A percentile compares a stretch with the other conserved stretches of the same genome.
phyloP scores from a whole-genome alignment of 345 rosid species.

The Geranium brycei region DNA sequence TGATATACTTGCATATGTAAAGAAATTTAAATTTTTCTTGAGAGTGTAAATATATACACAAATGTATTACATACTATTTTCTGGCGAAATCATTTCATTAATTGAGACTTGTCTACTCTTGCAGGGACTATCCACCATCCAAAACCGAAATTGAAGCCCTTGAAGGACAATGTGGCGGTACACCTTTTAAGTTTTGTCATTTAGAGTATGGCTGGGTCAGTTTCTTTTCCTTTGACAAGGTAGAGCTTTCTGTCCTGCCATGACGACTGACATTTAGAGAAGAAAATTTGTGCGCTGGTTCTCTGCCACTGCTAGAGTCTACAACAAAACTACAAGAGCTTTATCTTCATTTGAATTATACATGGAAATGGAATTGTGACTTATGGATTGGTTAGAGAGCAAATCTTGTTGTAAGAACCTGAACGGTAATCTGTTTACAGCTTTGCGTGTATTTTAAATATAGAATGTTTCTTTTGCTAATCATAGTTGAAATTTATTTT shows the following conservation, averaged over 20 bases:
- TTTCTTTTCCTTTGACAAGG: constrained; percentile 39
- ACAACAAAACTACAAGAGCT: no score
- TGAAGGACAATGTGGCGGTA: constrained; percentile 28
- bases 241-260: constrained; percentile 15
- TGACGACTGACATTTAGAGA: constrained; percentile 13
- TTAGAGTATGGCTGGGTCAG: constrained; percentile 55
- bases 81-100: background rate
- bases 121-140: constrained; percentile 49
- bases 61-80: background rate
- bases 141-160: constrained; percentile 36
- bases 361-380: no score
- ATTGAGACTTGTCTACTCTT: constrained; percentile 7
- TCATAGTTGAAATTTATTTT: no score
- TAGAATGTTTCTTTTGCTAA: background rate
- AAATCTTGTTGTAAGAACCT: background rate
- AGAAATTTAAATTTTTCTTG: no score
- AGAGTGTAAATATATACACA: no score
- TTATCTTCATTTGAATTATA: no score
- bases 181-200: constrained; percentile 49
- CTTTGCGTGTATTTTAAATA: no score
- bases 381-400: background rate
- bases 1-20: no score
- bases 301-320: no score
- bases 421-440: background rate
- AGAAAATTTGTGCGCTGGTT: no score